Evolutionary conservation across 129 eudicot genomes (phyloP).

Genomic region (Rutidosis leptorrhynchoides): DNA sequence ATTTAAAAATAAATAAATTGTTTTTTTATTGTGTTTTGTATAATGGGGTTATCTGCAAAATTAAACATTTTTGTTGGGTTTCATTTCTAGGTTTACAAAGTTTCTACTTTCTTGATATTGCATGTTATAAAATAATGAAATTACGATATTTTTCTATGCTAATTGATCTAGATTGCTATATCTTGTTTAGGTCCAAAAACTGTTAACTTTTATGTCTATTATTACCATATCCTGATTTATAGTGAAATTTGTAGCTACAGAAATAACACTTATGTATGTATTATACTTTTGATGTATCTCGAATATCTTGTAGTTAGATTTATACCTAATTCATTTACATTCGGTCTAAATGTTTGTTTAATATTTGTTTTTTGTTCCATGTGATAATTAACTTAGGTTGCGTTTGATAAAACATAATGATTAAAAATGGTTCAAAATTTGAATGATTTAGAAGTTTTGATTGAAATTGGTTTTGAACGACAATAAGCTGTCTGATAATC

Average conservation of each 20-base stretch:
- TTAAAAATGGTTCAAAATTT: too few species aligned
- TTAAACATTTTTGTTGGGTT: background rate
- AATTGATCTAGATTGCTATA: background rate
- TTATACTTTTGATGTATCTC: background rate
- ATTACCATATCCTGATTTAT: background rate
- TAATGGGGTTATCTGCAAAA: conserved; percentile 1
- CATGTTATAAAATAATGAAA: background rate
- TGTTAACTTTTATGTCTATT: background rate
- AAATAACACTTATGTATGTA: background rate
- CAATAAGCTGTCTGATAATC: too few species aligned
- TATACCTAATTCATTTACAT: background rate
- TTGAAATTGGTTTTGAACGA: too few species aligned
- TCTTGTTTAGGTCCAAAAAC: background rate
- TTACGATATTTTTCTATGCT: background rate
- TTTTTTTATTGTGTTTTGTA: background rate
- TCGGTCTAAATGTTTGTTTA: background rate
- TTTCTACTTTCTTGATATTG: background rate
- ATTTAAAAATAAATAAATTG: background rate
- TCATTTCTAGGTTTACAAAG: background rate
- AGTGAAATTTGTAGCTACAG: background rate
- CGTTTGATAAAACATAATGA: too few species aligned
- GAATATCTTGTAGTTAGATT: background rate
- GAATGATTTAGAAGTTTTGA: too few species aligned
- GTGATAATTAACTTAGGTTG: background rate
- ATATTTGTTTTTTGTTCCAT: too few species aligned